Base-by-base conservation (phyloP, 306 rosid genomes). In the Lupinus albus region DNA sequence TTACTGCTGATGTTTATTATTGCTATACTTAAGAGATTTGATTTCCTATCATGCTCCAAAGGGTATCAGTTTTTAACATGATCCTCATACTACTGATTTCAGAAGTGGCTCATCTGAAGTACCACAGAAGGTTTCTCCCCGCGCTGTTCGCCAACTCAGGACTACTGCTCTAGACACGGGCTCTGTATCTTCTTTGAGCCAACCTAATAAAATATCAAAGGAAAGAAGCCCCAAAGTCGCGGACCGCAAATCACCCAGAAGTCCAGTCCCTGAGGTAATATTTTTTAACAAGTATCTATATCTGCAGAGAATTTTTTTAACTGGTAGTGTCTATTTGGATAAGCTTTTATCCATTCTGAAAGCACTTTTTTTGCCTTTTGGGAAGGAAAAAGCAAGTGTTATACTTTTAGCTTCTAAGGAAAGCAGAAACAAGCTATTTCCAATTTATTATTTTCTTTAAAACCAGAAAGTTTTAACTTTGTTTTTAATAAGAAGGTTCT, bases 231-330 rank as follows among this genome's bases (percentile, higher is more conserved):
- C 97, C 49, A 90, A 90, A 82, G 79, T 88, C 57, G 47, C 17
- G 7, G 92, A 90, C 61, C 90, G 96, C 13, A 82, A 63, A 78
- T 94, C 99, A 14, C 96, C 99, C 2, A 78, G 92, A 78, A 90
- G 96, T 79, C 91, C 96, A 0, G 76, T 82, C 64, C 75, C 86
- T 5, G 97, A 94, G 99, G 99, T 90, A 85, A 45, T 59, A 12
- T 0, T 30, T 21, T 30, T 64, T 3, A 9, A n/a, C 13, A 56
- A 46, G 46, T 62, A 55, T 2, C 38, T 42, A 46, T 35, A 15
- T 51, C 20, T 3, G 7, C 8, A n/a, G 15, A 18, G 12, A 30
- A 41, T 14, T 11, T 42, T 10, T 18, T 42, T 42, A 44, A 70
- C 9, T 10, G 3, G 28, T 5, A 36, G 12, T 30, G 7, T 65